Conservation (phyloP, 2,329 filamentous ascomycete genomes). For the Bipolaris victoriae region DNA sequence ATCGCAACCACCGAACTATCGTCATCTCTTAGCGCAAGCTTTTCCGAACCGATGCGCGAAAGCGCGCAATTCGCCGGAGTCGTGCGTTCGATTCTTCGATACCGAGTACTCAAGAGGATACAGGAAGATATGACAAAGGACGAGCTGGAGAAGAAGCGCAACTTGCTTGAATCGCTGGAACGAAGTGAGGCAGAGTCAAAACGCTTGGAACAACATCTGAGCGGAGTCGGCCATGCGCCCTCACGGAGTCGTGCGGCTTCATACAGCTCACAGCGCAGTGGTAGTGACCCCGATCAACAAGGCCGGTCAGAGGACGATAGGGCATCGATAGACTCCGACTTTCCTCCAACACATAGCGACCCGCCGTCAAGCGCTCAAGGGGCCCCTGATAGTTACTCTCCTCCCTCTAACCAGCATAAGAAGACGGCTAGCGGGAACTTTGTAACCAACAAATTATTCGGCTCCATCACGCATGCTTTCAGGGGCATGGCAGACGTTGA, state of each 20-base stretch:
- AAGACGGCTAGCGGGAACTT: conserved; percentile 83
- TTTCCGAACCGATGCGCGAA: conserved; percentile 97
- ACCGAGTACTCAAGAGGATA: conserved; percentile 89
- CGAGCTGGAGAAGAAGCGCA: conserved; percentile 85
- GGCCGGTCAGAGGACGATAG: conserved; percentile 72
- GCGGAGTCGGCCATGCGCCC: conserved; percentile 68
- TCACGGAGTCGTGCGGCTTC: conserved; percentile 73
- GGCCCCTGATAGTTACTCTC: conserved; percentile 55
- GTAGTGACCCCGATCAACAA: conserved; percentile 36
- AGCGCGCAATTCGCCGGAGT: conserved; percentile 97
- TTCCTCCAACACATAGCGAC: conserved; percentile 86
- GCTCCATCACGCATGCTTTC: conserved; percentile 91
- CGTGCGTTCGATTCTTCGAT: conserved; percentile 85
- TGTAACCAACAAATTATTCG: conserved; percentile 92
- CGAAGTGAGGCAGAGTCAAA: conserved; percentile 90
- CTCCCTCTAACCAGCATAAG: conserved; percentile 62
- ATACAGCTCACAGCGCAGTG: conserved; percentile 56
- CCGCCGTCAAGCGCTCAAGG: conserved; percentile 73
- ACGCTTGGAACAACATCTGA: conserved; percentile 91
- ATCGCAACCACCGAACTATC: conserved; percentile 94
- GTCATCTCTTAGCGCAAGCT: conserved; percentile 84
- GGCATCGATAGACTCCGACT: conserved; percentile 93
- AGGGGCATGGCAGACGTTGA: conserved; percentile 97
- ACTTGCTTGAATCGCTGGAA: conserved; percentile 85
- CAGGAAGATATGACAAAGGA: conserved; percentile 98